Conservation (phyloP, 2,329 filamentous ascomycete genomes). For the Gnomoniopsis sp. region DNA sequence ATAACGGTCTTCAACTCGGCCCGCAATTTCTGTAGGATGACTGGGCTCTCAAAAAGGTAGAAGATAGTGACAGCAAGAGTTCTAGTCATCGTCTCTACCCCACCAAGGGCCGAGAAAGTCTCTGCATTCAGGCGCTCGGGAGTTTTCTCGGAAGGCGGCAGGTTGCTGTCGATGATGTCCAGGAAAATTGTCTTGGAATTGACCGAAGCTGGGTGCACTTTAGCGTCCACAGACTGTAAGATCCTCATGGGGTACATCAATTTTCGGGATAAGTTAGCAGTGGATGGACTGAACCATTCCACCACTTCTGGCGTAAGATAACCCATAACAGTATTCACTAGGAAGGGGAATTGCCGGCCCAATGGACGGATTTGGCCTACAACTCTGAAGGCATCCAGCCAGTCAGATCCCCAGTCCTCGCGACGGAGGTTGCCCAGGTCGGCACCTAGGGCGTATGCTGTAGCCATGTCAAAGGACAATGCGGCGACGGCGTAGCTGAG, state of each 20-base stretch:
- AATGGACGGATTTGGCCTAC: neutral
- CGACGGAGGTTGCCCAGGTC: neutral
- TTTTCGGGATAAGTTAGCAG: neutral
- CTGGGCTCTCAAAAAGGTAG: neutral
- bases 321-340: neutral
- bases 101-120: neutral
- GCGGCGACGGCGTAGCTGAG: neutral
- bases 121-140: neutral
- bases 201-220: too few species aligned
- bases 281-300: neutral
- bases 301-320: neutral
- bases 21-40: neutral
- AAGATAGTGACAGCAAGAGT: neutral
- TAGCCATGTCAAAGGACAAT: neutral
- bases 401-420: neutral
- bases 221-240: too few species aligned
- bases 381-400: neutral
- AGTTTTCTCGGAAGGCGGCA: neutral
- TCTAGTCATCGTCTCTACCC: neutral
- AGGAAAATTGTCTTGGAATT: neutral
- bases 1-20: neutral
- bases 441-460: neutral
- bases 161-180: neutral
- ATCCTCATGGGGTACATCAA: neutral
- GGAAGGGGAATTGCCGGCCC: neutral